phyloP scores from a whole-genome alignment of 768 basidiomycete genomes.

The Termitomyces sp. region DNA sequence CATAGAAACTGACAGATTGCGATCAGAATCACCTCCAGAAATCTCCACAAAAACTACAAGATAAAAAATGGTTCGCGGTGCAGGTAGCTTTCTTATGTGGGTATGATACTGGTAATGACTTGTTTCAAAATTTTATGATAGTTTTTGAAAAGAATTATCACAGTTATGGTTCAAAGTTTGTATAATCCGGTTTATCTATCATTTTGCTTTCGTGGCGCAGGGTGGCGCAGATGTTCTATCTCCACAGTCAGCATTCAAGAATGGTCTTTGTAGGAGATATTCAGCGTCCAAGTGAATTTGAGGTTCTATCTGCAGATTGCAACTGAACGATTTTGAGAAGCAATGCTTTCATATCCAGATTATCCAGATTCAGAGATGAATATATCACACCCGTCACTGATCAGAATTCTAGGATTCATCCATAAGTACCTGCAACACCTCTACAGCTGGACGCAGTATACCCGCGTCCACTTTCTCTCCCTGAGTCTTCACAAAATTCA shows the following conservation, averaged over 20 bases:
- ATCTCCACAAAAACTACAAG: background rate
- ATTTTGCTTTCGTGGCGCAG: too few species aligned
- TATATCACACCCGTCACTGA: background rate
- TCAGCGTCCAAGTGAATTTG: background rate
- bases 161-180: too few species aligned
- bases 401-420: background rate
- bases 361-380: too few species aligned
- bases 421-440: conserved; percentile 40
- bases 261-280: too few species aligned
- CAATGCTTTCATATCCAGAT: background rate
- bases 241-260: too few species aligned
- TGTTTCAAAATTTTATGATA: background rate
- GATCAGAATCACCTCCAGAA: background rate
- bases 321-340: background rate
- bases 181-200: too few species aligned
- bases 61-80: background rate
- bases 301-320: background rate
- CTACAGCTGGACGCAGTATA: conserved; percentile 45
- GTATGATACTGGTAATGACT: background rate
- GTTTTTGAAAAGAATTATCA: background rate
- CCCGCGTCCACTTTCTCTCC: conserved; percentile 26
- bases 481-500: conserved; percentile 41
- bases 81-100: background rate
- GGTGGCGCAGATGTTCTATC: too few species aligned
- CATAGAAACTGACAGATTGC: background rate